phyloP scores from a whole-genome alignment of 192 early-diverging fungal species.

The Linnemannia zychae region DNA sequence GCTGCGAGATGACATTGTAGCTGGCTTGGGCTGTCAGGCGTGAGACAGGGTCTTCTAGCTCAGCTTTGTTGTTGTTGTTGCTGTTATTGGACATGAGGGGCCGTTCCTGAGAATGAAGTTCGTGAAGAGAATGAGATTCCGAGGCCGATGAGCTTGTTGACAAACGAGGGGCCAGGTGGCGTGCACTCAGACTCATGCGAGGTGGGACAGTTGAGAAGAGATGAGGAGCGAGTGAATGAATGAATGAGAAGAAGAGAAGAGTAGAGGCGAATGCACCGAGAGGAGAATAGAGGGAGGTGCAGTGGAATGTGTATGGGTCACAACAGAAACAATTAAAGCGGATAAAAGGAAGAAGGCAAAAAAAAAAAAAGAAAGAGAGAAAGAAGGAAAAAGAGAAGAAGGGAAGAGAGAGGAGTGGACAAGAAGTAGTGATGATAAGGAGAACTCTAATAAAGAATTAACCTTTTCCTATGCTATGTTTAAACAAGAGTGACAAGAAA shows the following conservation, averaged over 20 bases:
- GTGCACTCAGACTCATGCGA: constrained; percentile 5
- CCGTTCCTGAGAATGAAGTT: constrained; percentile 1
- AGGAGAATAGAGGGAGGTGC: neutral
- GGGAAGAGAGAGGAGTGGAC: neutral
- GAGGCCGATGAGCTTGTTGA: constrained; percentile 20
- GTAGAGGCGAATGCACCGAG: neutral
- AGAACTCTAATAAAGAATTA: neutral
- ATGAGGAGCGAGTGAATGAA: constrained; percentile 2
- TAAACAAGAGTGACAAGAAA: too few species aligned
- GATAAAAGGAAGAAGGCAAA: neutral
- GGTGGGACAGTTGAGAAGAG: neutral
- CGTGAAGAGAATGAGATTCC: constrained; percentile 31
- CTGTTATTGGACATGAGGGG: constrained; percentile 27
- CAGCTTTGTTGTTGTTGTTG: neutral
- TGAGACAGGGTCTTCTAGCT: neutral
- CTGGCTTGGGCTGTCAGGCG: constrained; percentile 41
- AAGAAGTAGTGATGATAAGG: neutral
- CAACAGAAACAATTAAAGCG: neutral
- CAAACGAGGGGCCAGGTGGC: constrained; percentile 2
- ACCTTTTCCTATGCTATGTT: neutral
- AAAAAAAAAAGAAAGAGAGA: neutral
- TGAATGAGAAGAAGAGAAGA: neutral
- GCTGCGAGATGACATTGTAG: constrained; percentile 44
- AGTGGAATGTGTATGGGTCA: too few species aligned
- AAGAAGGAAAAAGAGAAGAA: neutral